Base-by-base conservation (phyloP, 768 basidiomycete species). In the Coprinellus micaceus region DNA sequence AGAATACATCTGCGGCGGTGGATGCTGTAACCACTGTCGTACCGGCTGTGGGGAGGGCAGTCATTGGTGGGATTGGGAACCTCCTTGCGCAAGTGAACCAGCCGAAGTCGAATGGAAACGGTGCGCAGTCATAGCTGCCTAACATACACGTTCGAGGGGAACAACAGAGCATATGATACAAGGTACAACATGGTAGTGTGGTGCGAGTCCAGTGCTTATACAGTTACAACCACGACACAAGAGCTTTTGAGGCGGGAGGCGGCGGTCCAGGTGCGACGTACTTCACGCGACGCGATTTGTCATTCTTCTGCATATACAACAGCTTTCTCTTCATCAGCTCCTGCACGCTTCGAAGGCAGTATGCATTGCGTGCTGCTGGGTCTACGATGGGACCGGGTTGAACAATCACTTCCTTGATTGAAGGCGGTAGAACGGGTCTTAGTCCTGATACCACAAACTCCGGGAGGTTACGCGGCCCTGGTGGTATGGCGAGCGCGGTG, bases 1-100 rank as follows among this genome's bases (percentile, higher is more conserved):
- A 82, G 65, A 73, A 66, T 9, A 26, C 82, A 6, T 70, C 71
- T 13, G 62, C 70, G 19, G 69, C 73, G 1, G 56, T 72, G n/a
- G 65, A 66, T 19, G 61, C 71, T 7, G 72, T 67, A 3, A 69
- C 63, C 53, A 62, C 67, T 5, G 49, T 75, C 21, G 57, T 63
- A 6, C 64, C 60, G n/a, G 61, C 67, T 5, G 10, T 74, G 21
- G 60, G 61, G 17, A 67, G 69, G 36, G 58, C 68, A 25, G 51
- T 76, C 9, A 66, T 61, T 2, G 61, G 64, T 37, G 64, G 66
- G 24, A 52, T 77, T 17, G 67, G 68, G 36, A 68, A 65, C 43
- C 21, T 78, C 5, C 7, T 57, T 24, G 29, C 41, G 40, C 49
- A 57, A 28, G 39, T 33, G 28, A 49, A 29, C 30, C 41, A 47